phyloP scores from a whole-genome alignment of 2,329 filamentous ascomycete species.

The Leptographium lundbergii region DNA sequence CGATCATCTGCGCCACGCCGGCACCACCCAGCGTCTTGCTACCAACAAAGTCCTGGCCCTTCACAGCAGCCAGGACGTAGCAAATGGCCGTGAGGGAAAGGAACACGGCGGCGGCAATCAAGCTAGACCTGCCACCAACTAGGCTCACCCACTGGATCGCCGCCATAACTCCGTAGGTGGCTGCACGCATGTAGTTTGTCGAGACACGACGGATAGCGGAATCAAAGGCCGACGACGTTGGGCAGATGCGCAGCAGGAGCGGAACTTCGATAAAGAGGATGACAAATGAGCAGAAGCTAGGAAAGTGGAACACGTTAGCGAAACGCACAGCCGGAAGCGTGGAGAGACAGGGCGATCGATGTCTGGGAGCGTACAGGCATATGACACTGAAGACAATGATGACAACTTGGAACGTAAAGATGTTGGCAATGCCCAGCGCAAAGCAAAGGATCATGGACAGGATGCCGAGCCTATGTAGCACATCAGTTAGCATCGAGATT shows the following conservation, averaged over 20 bases:
- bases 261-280: slow-evolving; percentile 85
- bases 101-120: slow-evolving; percentile 79
- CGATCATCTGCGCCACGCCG: slow-evolving; percentile 96
- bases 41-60: slow-evolving; percentile 74
- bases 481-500: neutral
- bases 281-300: slow-evolving; percentile 55
- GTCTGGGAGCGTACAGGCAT: slow-evolving; percentile 33
- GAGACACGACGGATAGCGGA: slow-evolving; percentile 79
- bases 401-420: slow-evolving; percentile 41
- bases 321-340: neutral
- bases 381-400: slow-evolving; percentile 40
- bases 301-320: neutral
- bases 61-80: slow-evolving; percentile 68
- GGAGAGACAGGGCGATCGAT: neutral
- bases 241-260: slow-evolving; percentile 91
- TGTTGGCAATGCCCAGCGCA: slow-evolving; percentile 54
- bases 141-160: slow-evolving; percentile 76
- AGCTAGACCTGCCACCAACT: slow-evolving; percentile 47
- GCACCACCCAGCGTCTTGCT: slow-evolving; percentile 94
- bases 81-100: slow-evolving; percentile 65
- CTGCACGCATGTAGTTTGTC: slow-evolving; percentile 93
- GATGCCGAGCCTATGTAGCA: slow-evolving; percentile 48
- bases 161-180: slow-evolving; percentile 71
- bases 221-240: slow-evolving; percentile 84
- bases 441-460: slow-evolving; percentile 60